Conservation (phyloP, 768 basidiomycete genomes). For the Mycena vulgaris region DNA sequence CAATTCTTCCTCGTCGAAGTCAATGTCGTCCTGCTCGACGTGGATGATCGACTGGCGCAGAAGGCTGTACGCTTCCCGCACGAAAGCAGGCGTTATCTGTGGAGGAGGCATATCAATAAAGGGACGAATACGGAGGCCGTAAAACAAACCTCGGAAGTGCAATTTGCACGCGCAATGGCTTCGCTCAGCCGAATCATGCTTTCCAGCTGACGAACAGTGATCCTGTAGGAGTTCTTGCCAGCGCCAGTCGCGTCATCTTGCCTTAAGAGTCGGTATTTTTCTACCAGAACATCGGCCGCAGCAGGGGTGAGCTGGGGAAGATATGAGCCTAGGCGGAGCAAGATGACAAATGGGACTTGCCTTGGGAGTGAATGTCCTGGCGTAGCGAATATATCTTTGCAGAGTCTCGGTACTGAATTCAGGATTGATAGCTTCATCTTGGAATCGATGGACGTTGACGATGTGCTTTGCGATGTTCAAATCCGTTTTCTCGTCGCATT, state of each 20-base stretch:
- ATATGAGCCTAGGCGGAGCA: slow-evolving; percentile 20
- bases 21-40: slow-evolving; percentile 98
- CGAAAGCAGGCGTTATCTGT: slow-evolving; percentile 94
- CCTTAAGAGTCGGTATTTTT: slow-evolving; percentile 93
- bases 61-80: slow-evolving; percentile 95
- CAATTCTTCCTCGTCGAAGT: slow-evolving; percentile 94
- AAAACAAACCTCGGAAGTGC: slow-evolving; percentile 84
- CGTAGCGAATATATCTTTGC: slow-evolving; percentile 97
- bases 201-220: slow-evolving; percentile 97
- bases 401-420: slow-evolving; percentile 98
- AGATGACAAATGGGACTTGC: slow-evolving; percentile 55
- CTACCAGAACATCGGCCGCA: slow-evolving; percentile 93
- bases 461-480: slow-evolving; percentile 96
- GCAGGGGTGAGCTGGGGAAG: slow-evolving; percentile 85
- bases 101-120: slow-evolving; percentile 1
- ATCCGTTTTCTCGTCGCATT: slow-evolving; percentile 94
- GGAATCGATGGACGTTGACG: slow-evolving; percentile 96
- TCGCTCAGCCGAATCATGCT: slow-evolving; percentile 98
- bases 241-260: slow-evolving; percentile 94
- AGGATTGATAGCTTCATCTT: slow-evolving; percentile 94
- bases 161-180: slow-evolving; percentile 97
- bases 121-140: background rate
- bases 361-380: slow-evolving; percentile 98
- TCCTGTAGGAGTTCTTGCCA: slow-evolving; percentile 94
- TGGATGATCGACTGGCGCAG: slow-evolving; percentile 98